These are phyloP conservation scores for Vanrija sp. DNA, from an alignment of 1,284 basidiomycete genomes.

Conservation along the genomic window DNA sequence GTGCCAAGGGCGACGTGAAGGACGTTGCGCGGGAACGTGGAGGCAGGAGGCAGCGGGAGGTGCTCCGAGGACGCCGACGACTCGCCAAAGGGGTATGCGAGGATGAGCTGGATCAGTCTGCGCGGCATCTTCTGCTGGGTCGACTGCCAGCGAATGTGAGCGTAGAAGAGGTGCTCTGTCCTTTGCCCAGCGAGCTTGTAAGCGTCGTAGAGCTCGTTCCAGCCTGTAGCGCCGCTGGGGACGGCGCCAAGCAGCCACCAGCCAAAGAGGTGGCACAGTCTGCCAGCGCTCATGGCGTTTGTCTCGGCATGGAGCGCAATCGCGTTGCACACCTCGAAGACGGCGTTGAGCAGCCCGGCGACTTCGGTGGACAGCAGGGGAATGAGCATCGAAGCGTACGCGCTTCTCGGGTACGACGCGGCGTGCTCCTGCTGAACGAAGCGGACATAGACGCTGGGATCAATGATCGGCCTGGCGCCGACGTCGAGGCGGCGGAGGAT, in stretches of 20 bases:
- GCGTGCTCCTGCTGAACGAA: constrained; percentile 38
- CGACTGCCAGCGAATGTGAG: constrained; percentile 39
- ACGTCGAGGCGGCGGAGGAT: constrained; percentile 24
- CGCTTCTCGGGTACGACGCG: constrained; percentile 30
- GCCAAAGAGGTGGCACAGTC: constrained; percentile 30
- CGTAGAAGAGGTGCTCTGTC: constrained; percentile 38
- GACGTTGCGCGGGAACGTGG: constrained; percentile 28
- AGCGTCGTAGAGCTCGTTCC: constrained; percentile 31
- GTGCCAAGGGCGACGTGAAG: constrained; percentile 27
- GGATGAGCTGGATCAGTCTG: constrained; percentile 30
- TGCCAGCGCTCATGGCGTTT: constrained; percentile 31
- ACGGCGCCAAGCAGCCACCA: constrained; percentile 34
- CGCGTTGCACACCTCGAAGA: constrained; percentile 35
- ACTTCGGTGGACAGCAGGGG: constrained; percentile 14
- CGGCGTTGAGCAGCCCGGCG: constrained; percentile 22
- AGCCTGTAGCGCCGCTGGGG: constrained; percentile 10
- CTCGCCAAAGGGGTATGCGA: constrained; percentile 37
- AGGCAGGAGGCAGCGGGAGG: constrained; percentile 29
- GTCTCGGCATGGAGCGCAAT: constrained; percentile 31
- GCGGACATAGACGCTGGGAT: constrained; percentile 21
- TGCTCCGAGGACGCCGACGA: constrained; percentile 24
- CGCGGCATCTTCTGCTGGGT: constrained; percentile 31
- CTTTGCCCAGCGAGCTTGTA: constrained; percentile 33
- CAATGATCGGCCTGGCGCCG: constrained; percentile 6
- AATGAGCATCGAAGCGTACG: constrained; percentile 27